phyloP scores from a whole-genome alignment of 306 rosid species.

The Quercus engelmannii region DNA sequence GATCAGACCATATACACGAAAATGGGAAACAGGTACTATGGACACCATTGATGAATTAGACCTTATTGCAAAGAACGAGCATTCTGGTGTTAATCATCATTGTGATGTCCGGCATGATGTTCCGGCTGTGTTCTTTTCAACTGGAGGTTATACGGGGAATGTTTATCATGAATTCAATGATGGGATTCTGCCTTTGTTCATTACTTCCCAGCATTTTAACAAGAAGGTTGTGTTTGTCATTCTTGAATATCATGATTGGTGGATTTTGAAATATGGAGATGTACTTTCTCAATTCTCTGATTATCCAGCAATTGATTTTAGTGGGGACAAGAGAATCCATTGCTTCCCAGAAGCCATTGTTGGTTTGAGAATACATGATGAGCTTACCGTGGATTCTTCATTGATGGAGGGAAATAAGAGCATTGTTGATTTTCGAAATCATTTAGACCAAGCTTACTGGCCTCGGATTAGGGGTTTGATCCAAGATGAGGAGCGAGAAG shows the following conservation, averaged over 20 bases:
- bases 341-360: constrained; percentile 84
- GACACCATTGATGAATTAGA: constrained; percentile 62
- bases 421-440: constrained; percentile 67
- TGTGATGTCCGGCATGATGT: constrained; percentile 77
- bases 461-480: constrained; percentile 64
- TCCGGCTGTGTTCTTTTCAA: constrained; percentile 90
- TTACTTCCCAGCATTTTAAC: constrained; percentile 75
- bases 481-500: constrained; percentile 47
- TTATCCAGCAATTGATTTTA: constrained; percentile 57
- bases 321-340: constrained; percentile 59
- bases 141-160: constrained; percentile 96
- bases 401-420: constrained; percentile 56
- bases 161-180: constrained; percentile 96
- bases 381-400: constrained; percentile 58
- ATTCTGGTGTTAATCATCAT: constrained; percentile 8
- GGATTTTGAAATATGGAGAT: constrained; percentile 79
- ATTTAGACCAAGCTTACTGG: constrained; percentile 68
- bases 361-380: constrained; percentile 87
- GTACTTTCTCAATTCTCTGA: constrained; percentile 71
- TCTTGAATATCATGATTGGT: constrained; percentile 84
- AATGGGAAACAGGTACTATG: constrained; percentile 90
- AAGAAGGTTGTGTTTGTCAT: constrained; percentile 87
- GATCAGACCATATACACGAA: constrained; percentile 82
- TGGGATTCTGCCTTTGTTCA: constrained; percentile 79
- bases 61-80: constrained; percentile 52